Evolutionary conservation across 2,329 filamentous ascomycete species (phyloP).

Genomic region (Coniochaeta pulveracea): DNA sequence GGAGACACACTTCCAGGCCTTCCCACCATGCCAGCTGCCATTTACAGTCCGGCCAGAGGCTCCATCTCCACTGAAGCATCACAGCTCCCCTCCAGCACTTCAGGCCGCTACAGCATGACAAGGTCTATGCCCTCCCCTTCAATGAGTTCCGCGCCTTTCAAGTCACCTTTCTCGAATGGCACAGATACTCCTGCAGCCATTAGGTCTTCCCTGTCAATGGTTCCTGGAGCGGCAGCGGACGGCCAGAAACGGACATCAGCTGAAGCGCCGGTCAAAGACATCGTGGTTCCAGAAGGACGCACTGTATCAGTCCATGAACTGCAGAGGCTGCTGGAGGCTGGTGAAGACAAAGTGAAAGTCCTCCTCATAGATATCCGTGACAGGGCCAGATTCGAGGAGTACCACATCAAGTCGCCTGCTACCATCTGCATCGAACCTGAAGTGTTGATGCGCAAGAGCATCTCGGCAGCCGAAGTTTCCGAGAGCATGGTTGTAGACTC

Average conservation of each 20-base stretch:
- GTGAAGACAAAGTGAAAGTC: slow-evolving; percentile 44
- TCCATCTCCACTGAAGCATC: slow-evolving; percentile 55
- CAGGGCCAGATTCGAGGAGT: slow-evolving; percentile 71
- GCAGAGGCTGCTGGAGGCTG: slow-evolving; percentile 53
- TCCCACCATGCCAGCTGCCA: slow-evolving; percentile 62
- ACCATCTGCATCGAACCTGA: slow-evolving; percentile 84
- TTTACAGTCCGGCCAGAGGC: slow-evolving; percentile 68
- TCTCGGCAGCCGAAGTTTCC: slow-evolving; percentile 48
- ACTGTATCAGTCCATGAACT: slow-evolving; percentile 59
- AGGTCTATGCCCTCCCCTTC: slow-evolving; percentile 35
- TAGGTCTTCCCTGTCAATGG: no score
- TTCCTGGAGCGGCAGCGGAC: slow-evolving; percentile 19
- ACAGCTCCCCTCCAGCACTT: slow-evolving; percentile 52
- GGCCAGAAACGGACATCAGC: slow-evolving; percentile 22
- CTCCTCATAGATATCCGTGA: slow-evolving; percentile 78
- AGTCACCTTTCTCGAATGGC: slow-evolving; percentile 6
- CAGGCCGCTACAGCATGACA: slow-evolving; percentile 50
- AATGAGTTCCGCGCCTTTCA: slow-evolving; percentile 12
- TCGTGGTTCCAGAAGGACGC: slow-evolving; percentile 42
- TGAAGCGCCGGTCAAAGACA: no score
- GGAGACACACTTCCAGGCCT: slow-evolving; percentile 43
- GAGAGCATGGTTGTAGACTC: slow-evolving; percentile 64
- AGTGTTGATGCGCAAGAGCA: slow-evolving; percentile 56
- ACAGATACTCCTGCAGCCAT: no score
- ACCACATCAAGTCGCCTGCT: slow-evolving; percentile 74